A percentile compares a stretch with the other conserved stretches of the same genome.
Evolutionary conservation across 371 early-diverging fungal genomes (phyloP).

Genomic region (Circinella umbellata): DNA sequence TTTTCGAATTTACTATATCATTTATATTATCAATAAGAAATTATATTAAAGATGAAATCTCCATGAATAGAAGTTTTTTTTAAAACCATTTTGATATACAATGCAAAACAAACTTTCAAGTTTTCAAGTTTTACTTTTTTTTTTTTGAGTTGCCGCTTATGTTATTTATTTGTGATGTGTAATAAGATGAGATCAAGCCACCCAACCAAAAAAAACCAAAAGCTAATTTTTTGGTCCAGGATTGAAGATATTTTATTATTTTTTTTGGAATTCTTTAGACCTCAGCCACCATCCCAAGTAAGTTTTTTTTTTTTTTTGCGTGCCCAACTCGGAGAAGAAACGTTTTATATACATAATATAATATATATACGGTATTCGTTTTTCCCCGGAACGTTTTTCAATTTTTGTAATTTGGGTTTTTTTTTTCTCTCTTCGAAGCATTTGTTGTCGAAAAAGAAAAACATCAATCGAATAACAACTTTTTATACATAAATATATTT

Average conservation of each 20-base stretch:
- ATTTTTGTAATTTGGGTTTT: background rate
- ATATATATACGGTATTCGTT: background rate
- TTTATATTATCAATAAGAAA: no score
- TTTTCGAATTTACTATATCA: no score
- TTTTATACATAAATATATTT: background rate
- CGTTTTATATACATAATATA: background rate
- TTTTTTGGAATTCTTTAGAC: background rate
- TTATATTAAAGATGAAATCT: no score
- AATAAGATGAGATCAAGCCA: no score
- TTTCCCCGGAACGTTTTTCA: slow-evolving; percentile 5
- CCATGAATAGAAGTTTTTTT: no score
- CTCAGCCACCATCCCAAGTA: slow-evolving; percentile 6
- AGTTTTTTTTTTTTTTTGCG: background rate
- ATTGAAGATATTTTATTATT: background rate
- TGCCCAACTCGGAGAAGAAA: slow-evolving; percentile 1
- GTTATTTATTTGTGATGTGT: no score
- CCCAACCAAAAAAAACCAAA: no score
- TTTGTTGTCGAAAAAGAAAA: background rate
- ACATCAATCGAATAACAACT: background rate
- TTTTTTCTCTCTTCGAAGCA: background rate
- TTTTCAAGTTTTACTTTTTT: no score
- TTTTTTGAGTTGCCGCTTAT: no score
- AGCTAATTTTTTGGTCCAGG: background rate
- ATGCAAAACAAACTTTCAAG: no score
- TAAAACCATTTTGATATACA: no score